Conservation (phyloP, 768 basidiomycete genomes). For the Boletellus ananas region DNA sequence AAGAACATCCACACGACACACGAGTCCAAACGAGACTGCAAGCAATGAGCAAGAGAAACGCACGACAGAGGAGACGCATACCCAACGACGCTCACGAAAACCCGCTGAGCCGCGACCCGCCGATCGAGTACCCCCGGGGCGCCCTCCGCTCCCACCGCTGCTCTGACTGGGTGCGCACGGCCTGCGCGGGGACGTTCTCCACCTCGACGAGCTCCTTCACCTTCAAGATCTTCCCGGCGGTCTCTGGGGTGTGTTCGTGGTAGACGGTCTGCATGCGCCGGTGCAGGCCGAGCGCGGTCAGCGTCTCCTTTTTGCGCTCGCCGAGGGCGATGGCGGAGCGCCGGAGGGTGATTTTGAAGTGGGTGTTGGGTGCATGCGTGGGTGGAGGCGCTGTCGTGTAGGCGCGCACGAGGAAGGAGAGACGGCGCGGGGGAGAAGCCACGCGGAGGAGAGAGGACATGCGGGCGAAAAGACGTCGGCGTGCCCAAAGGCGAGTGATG, state of each 20-base stretch:
- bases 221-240: conserved; percentile 80
- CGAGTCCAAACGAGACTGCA: conserved; percentile 34
- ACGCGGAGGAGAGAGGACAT: too few relatives aligned
- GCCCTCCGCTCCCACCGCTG: conserved; percentile 66
- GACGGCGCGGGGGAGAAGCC: conserved; percentile 3
- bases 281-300: conserved; percentile 80
- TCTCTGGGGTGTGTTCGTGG: conserved; percentile 65
- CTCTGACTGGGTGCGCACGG: conserved; percentile 67
- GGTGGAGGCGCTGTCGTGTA: conserved; percentile 19
- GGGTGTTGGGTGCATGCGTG: conserved; percentile 47
- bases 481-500: background rate
- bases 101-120: conserved; percentile 31
- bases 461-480: too few relatives aligned
- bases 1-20: too few relatives aligned
- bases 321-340: conserved; percentile 86
- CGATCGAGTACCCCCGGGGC: conserved; percentile 62
- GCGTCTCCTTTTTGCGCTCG: conserved; percentile 63
- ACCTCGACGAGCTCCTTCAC: conserved; percentile 92
- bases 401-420: conserved; percentile 11
- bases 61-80: background rate
- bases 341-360: conserved; percentile 85
- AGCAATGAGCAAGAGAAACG: conserved; percentile 53
- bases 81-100: conserved; percentile 11
- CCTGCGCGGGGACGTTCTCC: conserved; percentile 68
- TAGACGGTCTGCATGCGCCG: conserved; percentile 83